Evolutionary conservation across 805 yeast genomes (phyloP).

Genomic region (Cyberlindnera mrakii): DNA sequence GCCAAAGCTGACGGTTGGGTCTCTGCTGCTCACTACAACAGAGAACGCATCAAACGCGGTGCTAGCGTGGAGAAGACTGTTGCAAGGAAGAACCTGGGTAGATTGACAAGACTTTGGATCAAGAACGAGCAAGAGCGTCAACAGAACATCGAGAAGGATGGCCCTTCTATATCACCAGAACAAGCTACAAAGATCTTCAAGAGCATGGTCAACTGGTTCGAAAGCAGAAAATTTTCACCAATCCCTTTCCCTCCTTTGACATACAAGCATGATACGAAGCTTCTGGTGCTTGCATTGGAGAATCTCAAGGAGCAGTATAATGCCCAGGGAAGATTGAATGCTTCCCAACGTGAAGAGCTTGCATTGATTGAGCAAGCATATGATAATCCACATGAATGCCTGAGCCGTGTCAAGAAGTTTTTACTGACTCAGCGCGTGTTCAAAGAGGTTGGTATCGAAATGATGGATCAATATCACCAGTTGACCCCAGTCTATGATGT

Average conservation of each 20-base stretch:
- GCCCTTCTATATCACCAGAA: slow-evolving; percentile 79
- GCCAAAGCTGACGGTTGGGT: slow-evolving; percentile 98
- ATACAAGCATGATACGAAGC: slow-evolving; percentile 89
- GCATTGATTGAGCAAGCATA: slow-evolving; percentile 94
- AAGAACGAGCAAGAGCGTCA: slow-evolving; percentile 91
- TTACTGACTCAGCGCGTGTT: slow-evolving; percentile 85
- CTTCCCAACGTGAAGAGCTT: slow-evolving; percentile 85
- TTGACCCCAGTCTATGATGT: slow-evolving; percentile 80
- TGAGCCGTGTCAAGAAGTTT: slow-evolving; percentile 76
- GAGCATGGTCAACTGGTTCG: slow-evolving; percentile 89
- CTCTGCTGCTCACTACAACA: slow-evolving; percentile 84
- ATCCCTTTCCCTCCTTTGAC: slow-evolving; percentile 91
- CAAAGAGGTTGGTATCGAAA: slow-evolving; percentile 78
- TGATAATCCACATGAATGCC: slow-evolving; percentile 92
- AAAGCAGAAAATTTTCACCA: slow-evolving; percentile 73
- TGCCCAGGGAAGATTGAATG: slow-evolving; percentile 70
- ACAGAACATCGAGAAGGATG: slow-evolving; percentile 68
- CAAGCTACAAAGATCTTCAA: slow-evolving; percentile 86
- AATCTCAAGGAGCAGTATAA: slow-evolving; percentile 75
- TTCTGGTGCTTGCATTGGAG: slow-evolving; percentile 84
- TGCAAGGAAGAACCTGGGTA: slow-evolving; percentile 87
- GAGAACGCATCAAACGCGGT: slow-evolving; percentile 86
- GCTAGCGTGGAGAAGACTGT: slow-evolving; percentile 91
- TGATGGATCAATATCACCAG: slow-evolving; percentile 87
- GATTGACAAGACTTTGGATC: slow-evolving; percentile 88